phyloP scores from a whole-genome alignment of 352 stramenopile species.

The Lagenidium sp. region DNA sequence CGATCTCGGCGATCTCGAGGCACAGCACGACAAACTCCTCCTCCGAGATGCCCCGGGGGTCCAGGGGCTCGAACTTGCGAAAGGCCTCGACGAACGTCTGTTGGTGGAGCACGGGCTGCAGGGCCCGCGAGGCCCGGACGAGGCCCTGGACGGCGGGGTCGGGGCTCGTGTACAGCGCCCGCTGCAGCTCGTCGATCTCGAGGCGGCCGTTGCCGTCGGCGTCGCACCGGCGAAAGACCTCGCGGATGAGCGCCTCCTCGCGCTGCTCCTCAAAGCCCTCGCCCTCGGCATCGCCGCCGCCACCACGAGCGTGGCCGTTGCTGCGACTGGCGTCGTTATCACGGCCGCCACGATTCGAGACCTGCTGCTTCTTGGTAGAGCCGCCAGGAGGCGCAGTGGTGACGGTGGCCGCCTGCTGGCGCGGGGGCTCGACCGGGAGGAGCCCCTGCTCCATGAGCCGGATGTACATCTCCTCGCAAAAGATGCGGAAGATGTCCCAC shows the following conservation, averaged over 20 bases:
- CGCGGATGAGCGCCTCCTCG: constrained; percentile 34
- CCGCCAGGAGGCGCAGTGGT: no score
- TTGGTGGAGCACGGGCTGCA: constrained; percentile 53
- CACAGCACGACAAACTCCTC: constrained; percentile 75
- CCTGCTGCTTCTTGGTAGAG: not conserved
- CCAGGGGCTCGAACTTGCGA: constrained; percentile 38
- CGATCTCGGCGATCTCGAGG: constrained; percentile 46
- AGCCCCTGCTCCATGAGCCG: constrained; percentile 30
- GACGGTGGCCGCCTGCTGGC: not conserved
- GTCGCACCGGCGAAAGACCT: constrained; percentile 50
- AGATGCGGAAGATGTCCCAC: constrained; percentile 38
- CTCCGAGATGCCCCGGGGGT: constrained; percentile 46
- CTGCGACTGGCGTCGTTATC: not conserved
- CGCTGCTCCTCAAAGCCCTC: constrained; percentile 8
- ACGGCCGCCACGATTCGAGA: not conserved
- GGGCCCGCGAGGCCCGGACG: constrained; percentile 29
- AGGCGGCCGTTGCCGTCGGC: constrained; percentile 45
- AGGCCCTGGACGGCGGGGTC: constrained; percentile 17
- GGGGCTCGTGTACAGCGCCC: constrained; percentile 25
- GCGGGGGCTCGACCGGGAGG: not conserved
- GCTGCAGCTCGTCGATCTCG: constrained; percentile 49
- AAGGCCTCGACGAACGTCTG: constrained; percentile 58
- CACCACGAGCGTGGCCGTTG: not conserved
- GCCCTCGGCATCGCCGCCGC: not conserved
- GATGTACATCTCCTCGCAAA: constrained; percentile 38